Base-by-base conservation (phyloP, 805 yeast species). In the Saccharomyces mikatae region DNA sequence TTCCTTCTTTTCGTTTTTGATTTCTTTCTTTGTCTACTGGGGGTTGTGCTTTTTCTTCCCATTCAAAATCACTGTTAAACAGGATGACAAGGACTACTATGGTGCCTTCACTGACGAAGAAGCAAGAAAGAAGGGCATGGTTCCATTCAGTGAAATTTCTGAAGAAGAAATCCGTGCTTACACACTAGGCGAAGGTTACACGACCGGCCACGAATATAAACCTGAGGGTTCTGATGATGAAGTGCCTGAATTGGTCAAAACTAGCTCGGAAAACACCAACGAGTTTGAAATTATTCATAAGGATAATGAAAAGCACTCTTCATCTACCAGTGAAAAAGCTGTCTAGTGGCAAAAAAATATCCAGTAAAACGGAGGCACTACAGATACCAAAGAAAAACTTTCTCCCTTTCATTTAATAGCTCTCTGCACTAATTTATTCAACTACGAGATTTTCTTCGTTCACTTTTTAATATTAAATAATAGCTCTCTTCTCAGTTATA, bases 11-110 rank as follows among this genome's bases (percentile, higher is more conserved):
- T 74, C 75, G 2, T 76, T 76, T 54, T 55, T 64, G 22, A 68
- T 73, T 31, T 67, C 80, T 14, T 73, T 76, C 54, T 62, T 66
- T 55, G 53, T 71, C 6, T 74, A 75, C 56, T 73, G 68, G 69
- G 56, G 61, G 5, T 51, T 73, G 31, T 70, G 72, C 52, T 44
- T 60, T 30, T 47, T 71, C n/a, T 74, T 65, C 62, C 81, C 81
- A 31, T 53, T 68, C 46, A 58, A 62, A 26, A 71, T 71, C 29
- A 58, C 65, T 0, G 70, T 72, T 21, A 63, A 58, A 47, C 62
- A 64, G 10, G 83, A 79, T 60, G 67, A 65, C 3, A 66, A 60
- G 49, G 81, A 77, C 60, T 67, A 69, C 55, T 76, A 68, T 58
- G 68, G 67, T 47, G 69, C 76, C 0, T 74, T 72, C 55, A 67